These are phyloP conservation scores for Magnolia officinalis DNA, from an alignment of 164 flowering plant species.

Conservation along the genomic window DNA sequence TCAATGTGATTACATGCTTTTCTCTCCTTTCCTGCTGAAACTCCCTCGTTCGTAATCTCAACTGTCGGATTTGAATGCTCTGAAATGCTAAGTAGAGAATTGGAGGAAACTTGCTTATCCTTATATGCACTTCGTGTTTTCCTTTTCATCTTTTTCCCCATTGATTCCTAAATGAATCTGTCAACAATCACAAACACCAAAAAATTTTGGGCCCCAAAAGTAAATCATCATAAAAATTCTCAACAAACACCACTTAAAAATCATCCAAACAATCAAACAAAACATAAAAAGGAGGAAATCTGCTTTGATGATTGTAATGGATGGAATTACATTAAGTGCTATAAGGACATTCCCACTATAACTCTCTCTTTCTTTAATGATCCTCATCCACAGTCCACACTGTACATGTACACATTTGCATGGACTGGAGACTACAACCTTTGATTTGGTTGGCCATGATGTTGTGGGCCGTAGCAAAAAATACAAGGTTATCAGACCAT, in stretches of 20 bases:
- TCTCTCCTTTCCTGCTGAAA: conserved; percentile 33
- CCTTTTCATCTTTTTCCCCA: conserved; percentile 82
- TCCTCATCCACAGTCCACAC: too few species aligned
- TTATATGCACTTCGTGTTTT: conserved; percentile 45
- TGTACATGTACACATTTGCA: too few species aligned
- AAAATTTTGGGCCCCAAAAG: background rate
- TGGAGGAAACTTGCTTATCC: conserved; percentile 38
- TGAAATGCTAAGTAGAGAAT: conserved; percentile 20
- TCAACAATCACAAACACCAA: background rate
- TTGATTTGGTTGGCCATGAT: too few species aligned
- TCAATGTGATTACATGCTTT: conserved; percentile 56
- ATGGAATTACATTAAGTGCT: too few species aligned
- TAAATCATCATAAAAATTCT: background rate
- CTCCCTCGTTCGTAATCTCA: conserved; percentile 33
- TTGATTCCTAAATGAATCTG: conserved; percentile 27
- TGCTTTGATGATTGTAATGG: too few species aligned
- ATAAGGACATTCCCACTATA: too few species aligned
- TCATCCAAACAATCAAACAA: background rate
- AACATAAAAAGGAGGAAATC: too few species aligned
- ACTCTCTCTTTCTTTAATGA: too few species aligned
- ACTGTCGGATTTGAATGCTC: conserved; percentile 12
- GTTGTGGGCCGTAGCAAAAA: too few species aligned
- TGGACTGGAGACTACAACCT: too few species aligned
- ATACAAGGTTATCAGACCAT: too few species aligned
- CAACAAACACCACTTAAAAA: too few species aligned